These are phyloP conservation scores for Lentinula detonsa DNA, from an alignment of 768 basidiomycete genomes.

Conservation along the genomic window DNA sequence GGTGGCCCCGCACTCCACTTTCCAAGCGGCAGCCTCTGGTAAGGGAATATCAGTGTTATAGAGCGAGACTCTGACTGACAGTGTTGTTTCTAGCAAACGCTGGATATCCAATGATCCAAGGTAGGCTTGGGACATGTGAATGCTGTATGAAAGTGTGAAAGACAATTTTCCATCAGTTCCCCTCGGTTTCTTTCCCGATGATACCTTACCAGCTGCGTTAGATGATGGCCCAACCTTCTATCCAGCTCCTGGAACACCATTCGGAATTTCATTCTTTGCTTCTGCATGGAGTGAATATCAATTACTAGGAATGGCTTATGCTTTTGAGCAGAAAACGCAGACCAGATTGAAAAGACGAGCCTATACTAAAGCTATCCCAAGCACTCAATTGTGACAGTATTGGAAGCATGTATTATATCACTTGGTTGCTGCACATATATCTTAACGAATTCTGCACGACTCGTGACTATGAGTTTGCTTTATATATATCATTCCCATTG, in stretches of 20 bases:
- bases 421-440: too few species aligned
- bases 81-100: slow-evolving; percentile 35
- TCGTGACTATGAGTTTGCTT: too few species aligned
- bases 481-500: too few species aligned
- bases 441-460: too few species aligned
- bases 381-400: slow-evolving; percentile 31
- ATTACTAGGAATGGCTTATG: slow-evolving; percentile 53
- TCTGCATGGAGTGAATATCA: slow-evolving; percentile 56
- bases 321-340: slow-evolving; percentile 61
- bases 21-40: slow-evolving; percentile 32
- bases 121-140: slow-evolving; percentile 23
- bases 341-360: slow-evolving; percentile 43
- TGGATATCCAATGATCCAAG: slow-evolving; percentile 62
- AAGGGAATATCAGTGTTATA: background rate
- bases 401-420: too few species aligned
- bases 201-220: slow-evolving; percentile 26
- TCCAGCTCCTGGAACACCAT: slow-evolving; percentile 43
- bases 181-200: slow-evolving; percentile 50
- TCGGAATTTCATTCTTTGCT: slow-evolving; percentile 57
- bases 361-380: slow-evolving; percentile 48
- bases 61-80: background rate
- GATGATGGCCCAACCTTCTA: slow-evolving; percentile 37
- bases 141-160: background rate
- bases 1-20: slow-evolving; percentile 37
- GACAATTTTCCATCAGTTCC: slow-evolving; percentile 30